A percentile compares a stretch with the other conserved stretches of the same genome.
These are phyloP conservation scores for Clathrospora elynae DNA, from an alignment of 2,329 filamentous ascomycete species.

Conservation along the genomic window DNA sequence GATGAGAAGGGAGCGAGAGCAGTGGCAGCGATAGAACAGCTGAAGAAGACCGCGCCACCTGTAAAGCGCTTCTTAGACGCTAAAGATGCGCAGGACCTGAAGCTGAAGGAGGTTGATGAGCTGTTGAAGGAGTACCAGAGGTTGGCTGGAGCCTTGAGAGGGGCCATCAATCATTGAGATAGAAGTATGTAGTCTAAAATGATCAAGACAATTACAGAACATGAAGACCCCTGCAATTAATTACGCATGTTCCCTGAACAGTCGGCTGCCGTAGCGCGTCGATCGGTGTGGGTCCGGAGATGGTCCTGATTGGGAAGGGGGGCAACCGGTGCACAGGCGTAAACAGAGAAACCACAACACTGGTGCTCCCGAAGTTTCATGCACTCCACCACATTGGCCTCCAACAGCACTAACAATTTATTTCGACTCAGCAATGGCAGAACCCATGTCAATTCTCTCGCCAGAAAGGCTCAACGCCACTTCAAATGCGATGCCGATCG, in stretches of 20 bases:
- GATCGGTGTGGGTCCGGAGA: conserved; percentile 16
- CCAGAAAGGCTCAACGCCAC: conserved; percentile 39
- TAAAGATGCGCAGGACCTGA: conserved; percentile 53
- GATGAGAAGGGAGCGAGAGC: conserved; percentile 48
- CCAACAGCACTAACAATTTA: conserved; percentile 17
- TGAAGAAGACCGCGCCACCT: conserved; percentile 55
- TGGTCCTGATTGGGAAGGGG: conserved; percentile 14
- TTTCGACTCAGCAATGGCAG: conserved; percentile 31
- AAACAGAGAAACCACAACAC: conserved; percentile 25
- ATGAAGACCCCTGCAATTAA: no score
- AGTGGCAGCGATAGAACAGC: conserved; percentile 51
- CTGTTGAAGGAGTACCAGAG: conserved; percentile 52
- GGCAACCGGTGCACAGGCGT: conserved; percentile 17
- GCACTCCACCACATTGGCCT: conserved; percentile 20
- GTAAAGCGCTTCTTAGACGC: conserved; percentile 55
- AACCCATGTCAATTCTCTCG: conserved; percentile 40
- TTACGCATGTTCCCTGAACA: no score
- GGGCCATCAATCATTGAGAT: conserved; percentile 47
- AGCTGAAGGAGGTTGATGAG: conserved; percentile 56
- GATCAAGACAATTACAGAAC: no score
- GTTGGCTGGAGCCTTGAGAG: conserved; percentile 52
- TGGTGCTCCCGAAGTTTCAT: neutral
- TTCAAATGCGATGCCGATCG: conserved; percentile 23
- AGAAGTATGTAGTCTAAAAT: neutral
- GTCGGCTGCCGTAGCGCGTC: neutral